Conservation (phyloP, 2,329 filamentous ascomycete species). For the Sclerotinia nivalis region DNA sequence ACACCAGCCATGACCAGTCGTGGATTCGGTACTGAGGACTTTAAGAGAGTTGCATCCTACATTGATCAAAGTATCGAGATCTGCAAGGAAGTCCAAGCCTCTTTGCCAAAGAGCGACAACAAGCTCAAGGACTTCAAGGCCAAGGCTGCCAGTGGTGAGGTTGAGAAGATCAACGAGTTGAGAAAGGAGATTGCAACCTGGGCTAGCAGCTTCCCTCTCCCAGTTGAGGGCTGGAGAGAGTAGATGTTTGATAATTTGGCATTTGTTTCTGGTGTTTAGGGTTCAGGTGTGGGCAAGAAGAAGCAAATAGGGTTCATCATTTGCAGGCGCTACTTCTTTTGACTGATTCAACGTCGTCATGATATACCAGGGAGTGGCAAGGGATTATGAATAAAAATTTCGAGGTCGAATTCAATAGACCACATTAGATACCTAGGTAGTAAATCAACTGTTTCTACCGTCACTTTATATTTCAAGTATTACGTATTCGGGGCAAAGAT, state of each 20-base stretch:
- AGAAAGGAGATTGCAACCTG: conserved; percentile 87
- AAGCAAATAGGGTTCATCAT: conserved; percentile 27
- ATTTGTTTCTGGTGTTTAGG: conserved; percentile 29
- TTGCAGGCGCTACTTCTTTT: conserved; percentile 29
- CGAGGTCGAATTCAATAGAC: conserved; percentile 20
- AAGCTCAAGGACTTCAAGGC: conserved; percentile 99
- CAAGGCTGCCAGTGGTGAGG: conserved; percentile 77
- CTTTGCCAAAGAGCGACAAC: conserved; percentile 94
- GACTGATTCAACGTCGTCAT: conserved; percentile 38
- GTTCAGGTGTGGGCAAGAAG: conserved; percentile 24
- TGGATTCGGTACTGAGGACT: conserved; percentile 90
- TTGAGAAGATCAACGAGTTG: conserved; percentile 79
- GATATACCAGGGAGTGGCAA: conserved; percentile 25
- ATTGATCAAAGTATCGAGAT: conserved; percentile 88
- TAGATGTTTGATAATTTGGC: conserved; percentile 28
- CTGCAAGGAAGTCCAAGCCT: conserved; percentile 80
- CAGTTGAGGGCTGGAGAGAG: conserved; percentile 70
- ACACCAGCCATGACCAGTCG: conserved; percentile 96
- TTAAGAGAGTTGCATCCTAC: conserved; percentile 85
- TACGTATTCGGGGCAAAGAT: background rate
- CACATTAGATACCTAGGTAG: conserved; percentile 14
- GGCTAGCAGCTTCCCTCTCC: conserved; percentile 89
- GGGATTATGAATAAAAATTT: conserved; percentile 18
- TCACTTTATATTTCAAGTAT: background rate
- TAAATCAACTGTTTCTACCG: conserved; percentile 19